Conservation (phyloP, 768 basidiomycete genomes). For the Dioszegia crocea region DNA sequence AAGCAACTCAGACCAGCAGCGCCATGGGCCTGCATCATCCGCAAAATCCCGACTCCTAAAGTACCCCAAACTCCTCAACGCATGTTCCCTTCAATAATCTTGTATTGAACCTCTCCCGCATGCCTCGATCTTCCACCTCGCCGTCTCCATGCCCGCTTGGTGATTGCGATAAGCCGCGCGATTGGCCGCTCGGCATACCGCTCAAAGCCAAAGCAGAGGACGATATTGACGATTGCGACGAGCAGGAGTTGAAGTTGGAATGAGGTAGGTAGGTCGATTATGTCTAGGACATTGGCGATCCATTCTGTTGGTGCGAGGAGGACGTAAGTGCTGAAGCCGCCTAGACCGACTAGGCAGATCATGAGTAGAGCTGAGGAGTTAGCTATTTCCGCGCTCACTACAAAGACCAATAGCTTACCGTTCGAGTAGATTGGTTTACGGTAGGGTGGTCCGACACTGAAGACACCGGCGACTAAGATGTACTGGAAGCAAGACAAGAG, state of each 20-base stretch:
- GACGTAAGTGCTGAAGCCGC: constrained; percentile 70
- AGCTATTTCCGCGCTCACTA: background rate
- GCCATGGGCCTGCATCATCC: too few relatives aligned
- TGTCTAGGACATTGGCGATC: constrained; percentile 63
- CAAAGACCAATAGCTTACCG: constrained; percentile 55
- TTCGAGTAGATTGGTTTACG: constrained; percentile 93
- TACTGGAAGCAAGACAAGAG: constrained; percentile 97
- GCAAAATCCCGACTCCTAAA: too few relatives aligned
- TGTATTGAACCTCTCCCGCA: constrained; percentile 61
- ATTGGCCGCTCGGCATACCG: constrained; percentile 48
- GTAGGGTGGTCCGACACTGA: constrained; percentile 96
- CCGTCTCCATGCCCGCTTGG: constrained; percentile 40
- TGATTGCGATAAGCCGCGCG: constrained; percentile 38
- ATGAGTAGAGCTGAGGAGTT: constrained; percentile 67
- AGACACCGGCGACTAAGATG: constrained; percentile 91
- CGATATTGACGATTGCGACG: constrained; percentile 67
- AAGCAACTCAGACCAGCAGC: too few relatives aligned
- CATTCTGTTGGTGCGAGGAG: constrained; percentile 66
- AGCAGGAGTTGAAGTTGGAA: constrained; percentile 68
- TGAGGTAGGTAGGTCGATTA: constrained; percentile 67
- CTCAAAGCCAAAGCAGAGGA: constrained; percentile 70
- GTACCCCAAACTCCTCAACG: background rate
- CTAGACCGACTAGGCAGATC: constrained; percentile 65
- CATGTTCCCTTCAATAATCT: constrained; percentile 64
- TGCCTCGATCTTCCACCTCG: constrained; percentile 22